Evolutionary conservation across 805 yeast species (phyloP).

Genomic region (Grigorovia humatica): DNA sequence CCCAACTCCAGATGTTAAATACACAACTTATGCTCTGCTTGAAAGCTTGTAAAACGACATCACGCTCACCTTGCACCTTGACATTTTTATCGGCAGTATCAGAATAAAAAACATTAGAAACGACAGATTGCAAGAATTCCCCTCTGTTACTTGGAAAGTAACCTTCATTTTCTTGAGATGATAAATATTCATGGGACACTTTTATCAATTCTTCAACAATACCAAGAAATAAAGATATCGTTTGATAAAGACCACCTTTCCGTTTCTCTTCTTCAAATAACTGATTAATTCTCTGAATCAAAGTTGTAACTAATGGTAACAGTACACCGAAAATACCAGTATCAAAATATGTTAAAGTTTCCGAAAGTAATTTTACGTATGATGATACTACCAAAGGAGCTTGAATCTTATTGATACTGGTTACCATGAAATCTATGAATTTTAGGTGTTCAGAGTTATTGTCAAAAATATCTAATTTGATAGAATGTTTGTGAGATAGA

Average conservation of each 20-base stretch:
- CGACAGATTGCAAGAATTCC: constrained; percentile 27
- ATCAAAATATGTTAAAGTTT: constrained; percentile 40
- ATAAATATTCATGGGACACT: constrained; percentile 44
- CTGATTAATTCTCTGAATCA: constrained; percentile 20
- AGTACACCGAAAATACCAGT: constrained; percentile 47
- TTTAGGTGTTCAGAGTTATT: constrained; percentile 24
- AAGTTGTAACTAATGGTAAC: constrained; percentile 41
- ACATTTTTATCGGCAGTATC: constrained; percentile 32
- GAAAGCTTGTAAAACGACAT: constrained; percentile 51
- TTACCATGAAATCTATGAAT: constrained; percentile 37
- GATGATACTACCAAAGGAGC: constrained; percentile 30
- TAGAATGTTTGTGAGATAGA: constrained; percentile 24
- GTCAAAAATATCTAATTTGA: constrained; percentile 24
- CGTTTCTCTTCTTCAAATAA: constrained; percentile 12
- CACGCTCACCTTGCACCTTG: constrained; percentile 34
- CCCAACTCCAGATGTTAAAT: constrained; percentile 62
- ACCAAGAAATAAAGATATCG: constrained; percentile 36
- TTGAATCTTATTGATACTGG: constrained; percentile 38
- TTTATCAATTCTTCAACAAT: constrained; percentile 61
- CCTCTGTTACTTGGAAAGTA: constrained; percentile 13
- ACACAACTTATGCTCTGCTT: constrained; percentile 47
- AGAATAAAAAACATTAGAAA: constrained; percentile 27
- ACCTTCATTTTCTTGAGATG: constrained; percentile 28
- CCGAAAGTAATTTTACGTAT: constrained; percentile 37
- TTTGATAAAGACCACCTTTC: constrained; percentile 35